Percentiles rank a stretch among this genome's conserved stretches.
These are phyloP conservation scores for Hylodesmum podocarpum DNA, from an alignment of 306 rosid species.

Conservation along the genomic window DNA sequence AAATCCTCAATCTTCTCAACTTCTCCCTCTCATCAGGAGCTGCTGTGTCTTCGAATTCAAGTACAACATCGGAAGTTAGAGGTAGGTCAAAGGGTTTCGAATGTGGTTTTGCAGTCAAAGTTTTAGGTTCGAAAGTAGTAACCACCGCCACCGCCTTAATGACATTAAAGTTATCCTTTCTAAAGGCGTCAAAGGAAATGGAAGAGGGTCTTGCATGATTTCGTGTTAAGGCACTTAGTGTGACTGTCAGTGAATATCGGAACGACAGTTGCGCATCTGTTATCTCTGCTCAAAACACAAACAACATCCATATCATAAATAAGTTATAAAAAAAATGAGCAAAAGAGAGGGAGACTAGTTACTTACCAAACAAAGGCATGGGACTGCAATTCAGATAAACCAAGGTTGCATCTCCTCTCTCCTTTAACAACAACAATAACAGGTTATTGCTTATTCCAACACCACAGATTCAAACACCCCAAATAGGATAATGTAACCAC, in stretches of 20 bases:
- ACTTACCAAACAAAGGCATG: too few relatives aligned
- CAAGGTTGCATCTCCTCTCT: too few relatives aligned
- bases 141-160: conserved; percentile 85
- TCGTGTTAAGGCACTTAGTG: conserved; percentile 31
- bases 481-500: too few relatives aligned
- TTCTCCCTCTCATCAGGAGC: conserved; percentile 62
- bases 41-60: conserved; percentile 22
- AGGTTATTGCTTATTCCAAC: too few relatives aligned
- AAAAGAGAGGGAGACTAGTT: too few relatives aligned
- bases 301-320: not conserved
- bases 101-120: conserved; percentile 34
- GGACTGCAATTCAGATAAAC: too few relatives aligned
- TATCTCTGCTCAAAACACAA: conserved; percentile 52
- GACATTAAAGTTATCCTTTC: conserved; percentile 29
- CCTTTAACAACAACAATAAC: too few relatives aligned
- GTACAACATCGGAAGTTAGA: conserved; percentile 26
- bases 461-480: too few relatives aligned
- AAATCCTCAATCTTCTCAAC: conserved; percentile 79
- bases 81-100: conserved; percentile 26
- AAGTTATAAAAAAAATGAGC: too few relatives aligned
- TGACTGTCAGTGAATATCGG: conserved; percentile 41
- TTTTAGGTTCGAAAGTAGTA: conserved; percentile 66
- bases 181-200: conserved; percentile 39
- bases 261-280: conserved; percentile 69
- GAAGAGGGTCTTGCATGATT: conserved; percentile 43